Base-by-base conservation (phyloP, 306 rosid species). In the cucumber (Cucumis sativus) region DNA sequence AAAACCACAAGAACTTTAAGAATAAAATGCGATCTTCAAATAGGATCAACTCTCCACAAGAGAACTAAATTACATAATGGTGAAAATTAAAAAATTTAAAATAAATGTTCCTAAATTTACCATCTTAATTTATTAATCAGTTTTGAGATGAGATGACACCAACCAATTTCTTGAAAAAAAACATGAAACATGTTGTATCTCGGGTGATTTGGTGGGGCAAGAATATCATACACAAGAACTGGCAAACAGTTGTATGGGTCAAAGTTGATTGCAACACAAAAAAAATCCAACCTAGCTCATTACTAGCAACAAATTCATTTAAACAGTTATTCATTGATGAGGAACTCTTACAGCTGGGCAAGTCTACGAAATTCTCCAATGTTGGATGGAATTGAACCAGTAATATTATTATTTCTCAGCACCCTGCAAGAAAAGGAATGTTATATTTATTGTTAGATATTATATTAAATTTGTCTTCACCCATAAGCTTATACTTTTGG, bases 371-470 rank as follows among this genome's bases (percentile, higher is more conserved):
- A 81, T 71, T 88, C 96, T 80, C 92, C 93, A 43, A 93, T 78
- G 37, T 80, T 28, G 21, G 93, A 81, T 57, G 96, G 98, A 81
- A 93, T 83, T 72, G 90, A 80, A 82, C 84, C 91, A 70, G 92
- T 77, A 21, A 91, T 84, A 33, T 91, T 88, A 87, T 76, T 91
- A 74, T 91, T 87, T 78, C 92, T 89, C 81, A 93, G 83, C 30
- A 77, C 92, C 69, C 98, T 91, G 91, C 87, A 83, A 74, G 56
- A 84, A 77, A 52, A 64, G 67, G 82, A 23, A 55, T 73, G 71
- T 15, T 43, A 37, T 80, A 77, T 73, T 16, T 76, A 66, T 18
- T 21, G 5, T 33, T 33, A 33, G 37, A 33, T 33, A 33, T 33
- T 33, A 33, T 33, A 33, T 33, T 33, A 33, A 33, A 33, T 33